Conservation (phyloP, 768 basidiomycete species). For the Pleurotus salmoneostramineus region DNA sequence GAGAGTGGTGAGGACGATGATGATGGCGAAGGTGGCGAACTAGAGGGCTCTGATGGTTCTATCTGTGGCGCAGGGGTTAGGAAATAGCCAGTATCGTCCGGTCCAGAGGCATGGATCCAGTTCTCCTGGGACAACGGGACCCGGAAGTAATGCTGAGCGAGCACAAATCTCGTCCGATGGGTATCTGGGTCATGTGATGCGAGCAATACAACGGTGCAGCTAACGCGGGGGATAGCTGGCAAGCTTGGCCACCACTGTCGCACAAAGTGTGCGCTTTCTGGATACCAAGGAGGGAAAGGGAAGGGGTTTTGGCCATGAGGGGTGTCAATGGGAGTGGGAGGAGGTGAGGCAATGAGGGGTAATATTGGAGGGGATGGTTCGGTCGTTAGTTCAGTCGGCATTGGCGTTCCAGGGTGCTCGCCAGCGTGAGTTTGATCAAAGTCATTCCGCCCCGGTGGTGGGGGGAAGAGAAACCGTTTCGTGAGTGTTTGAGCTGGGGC, state of each 20-base stretch:
- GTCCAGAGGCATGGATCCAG: constrained; percentile 16
- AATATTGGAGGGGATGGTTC: neutral
- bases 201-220: constrained; percentile 69
- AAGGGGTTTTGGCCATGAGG: constrained; percentile 48
- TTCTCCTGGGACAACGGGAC: constrained; percentile 48
- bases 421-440: neutral
- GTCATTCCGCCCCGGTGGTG: neutral
- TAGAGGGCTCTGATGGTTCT: neutral
- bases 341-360: neutral
- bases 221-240: constrained; percentile 57
- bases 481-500: constrained; percentile 42
- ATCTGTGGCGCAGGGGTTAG: neutral
- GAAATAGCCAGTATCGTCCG: neutral
- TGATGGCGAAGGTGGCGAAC: neutral
- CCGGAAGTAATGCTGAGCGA: constrained; percentile 74
- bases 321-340: constrained; percentile 1
- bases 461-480: constrained; percentile 51
- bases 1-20: neutral
- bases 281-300: constrained; percentile 65
- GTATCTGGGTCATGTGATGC: constrained; percentile 59
- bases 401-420: constrained; percentile 2
- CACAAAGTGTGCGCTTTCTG: constrained; percentile 73
- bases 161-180: constrained; percentile 56
- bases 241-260: constrained; percentile 80
- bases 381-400: neutral